Base-by-base conservation (phyloP, 2,329 filamentous ascomycete species). In the Beauveria sp. region DNA sequence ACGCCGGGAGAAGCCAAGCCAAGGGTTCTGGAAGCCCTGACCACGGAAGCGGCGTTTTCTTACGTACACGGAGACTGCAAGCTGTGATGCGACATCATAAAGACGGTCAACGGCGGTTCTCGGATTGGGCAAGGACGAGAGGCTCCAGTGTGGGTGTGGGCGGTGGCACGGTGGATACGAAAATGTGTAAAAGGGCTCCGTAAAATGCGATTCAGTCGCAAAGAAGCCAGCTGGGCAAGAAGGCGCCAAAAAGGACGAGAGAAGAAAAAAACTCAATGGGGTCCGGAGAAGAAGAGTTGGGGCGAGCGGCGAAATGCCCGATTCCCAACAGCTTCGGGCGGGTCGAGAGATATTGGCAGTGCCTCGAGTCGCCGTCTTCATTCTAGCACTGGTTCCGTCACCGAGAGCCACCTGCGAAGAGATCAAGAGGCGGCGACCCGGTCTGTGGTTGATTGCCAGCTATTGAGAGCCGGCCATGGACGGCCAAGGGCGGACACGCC, bases 31-130 rank as follows among this genome's bases (percentile, higher is more conserved):
- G 51, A 61, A 50, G 43, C 37, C 30, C 28, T 55, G 51, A 37
- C 43, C 18, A 41, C 44, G 50, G 58, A 61, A 59, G 48, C 48
- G 57, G 57, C 57, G 57, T 59, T 59, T 59, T 59, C 57, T 54
- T 59, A 59, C 57, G 57, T 59, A 59, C 50, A 53, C 24, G 57
- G 57, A 34, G 34, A 16, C n/a, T 46, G 50, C 48, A 30, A 37
- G 48, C 34, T 28, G 51, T 30, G 43, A 48, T 50, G 41, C 58
- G 43, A 55, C 58, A 61, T 61, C 51, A 61, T 55, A 55, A 55
- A 61, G 60, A 58, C 53, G 60, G 60, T 47, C 53, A 61, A 55
- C 60, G 60, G 60, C 60, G 60, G 60, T 61, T 61, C 48, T 61
- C 60, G 60, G 60, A 61, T 61, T 48, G 34, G 51, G 14, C 28